Evolutionary conservation across 2,329 filamentous ascomycete species (phyloP).

Genomic region (Magnaporthiopsis rhizophila): DNA sequence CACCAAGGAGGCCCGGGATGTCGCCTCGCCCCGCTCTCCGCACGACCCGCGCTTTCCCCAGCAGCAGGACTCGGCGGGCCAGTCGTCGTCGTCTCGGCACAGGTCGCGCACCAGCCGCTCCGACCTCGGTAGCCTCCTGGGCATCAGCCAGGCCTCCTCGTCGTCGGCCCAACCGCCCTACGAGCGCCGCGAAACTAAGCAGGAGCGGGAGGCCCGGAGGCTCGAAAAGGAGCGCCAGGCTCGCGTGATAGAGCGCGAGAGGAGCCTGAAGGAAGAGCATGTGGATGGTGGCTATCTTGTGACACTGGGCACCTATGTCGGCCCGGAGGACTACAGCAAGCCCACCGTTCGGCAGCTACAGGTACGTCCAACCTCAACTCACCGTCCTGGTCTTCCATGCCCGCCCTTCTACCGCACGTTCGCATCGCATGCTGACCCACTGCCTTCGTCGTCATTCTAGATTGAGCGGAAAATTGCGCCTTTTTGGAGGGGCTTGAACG

Average conservation of each 20-base stretch:
- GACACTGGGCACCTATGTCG: slow-evolving; percentile 88
- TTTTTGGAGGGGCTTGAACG: slow-evolving; percentile 90
- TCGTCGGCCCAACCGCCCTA: slow-evolving; percentile 35
- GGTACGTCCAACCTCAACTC: slow-evolving; percentile 40
- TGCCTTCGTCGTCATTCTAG: slow-evolving; percentile 34
- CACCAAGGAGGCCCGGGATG: slow-evolving; percentile 26
- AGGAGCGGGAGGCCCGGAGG: slow-evolving; percentile 81
- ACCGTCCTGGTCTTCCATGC: slow-evolving; percentile 1
- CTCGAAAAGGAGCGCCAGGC: slow-evolving; percentile 71
- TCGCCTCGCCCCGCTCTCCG: slow-evolving; percentile 16
- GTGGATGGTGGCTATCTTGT: slow-evolving; percentile 93
- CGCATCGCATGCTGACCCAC: slow-evolving; percentile 12
- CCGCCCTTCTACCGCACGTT: not conserved
- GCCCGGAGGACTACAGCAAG: slow-evolving; percentile 90
- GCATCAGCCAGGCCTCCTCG: slow-evolving; percentile 30
- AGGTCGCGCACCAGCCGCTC: slow-evolving; percentile 30
- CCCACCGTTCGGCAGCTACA: slow-evolving; percentile 79
- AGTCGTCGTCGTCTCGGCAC: slow-evolving; percentile 14
- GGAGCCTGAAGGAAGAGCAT: slow-evolving; percentile 84
- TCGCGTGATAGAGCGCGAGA: slow-evolving; percentile 76
- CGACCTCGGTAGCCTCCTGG: slow-evolving; percentile 38
- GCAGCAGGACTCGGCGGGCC: slow-evolving; percentile 5
- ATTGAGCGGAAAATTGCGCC: slow-evolving; percentile 88
- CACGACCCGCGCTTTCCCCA: slow-evolving; percentile 4
- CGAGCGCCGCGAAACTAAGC: slow-evolving; percentile 75